Base-by-base conservation (phyloP, 768 basidiomycete species). In the Tulasnella sp. region DNA sequence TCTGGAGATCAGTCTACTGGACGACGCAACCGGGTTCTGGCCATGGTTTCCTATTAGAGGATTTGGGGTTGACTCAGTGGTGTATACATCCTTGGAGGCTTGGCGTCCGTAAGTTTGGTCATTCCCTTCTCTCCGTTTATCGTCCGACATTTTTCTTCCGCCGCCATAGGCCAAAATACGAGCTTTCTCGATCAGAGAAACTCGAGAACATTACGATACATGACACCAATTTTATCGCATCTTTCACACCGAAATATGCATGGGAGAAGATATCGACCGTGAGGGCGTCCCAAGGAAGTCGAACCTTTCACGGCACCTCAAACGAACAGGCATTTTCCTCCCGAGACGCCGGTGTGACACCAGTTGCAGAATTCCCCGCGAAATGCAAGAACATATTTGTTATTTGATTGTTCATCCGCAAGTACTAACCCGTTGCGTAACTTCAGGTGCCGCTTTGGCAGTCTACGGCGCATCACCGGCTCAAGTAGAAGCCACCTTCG, bases 231-330 rank as follows among this genome's bases (percentile, higher is more conserved):
- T 75, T 75, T 44, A 12, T 40, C 34, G 22, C 46, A 12, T 14
- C 40, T 2, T 75, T 42, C 22, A 20, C 14, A 37, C 46, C 74
- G 41, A 6, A 9, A 16, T 44, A 31, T 31, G 74, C 41, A 48
- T 75, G 74, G 74, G 22, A 37, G 14, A 48, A 28, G 74, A n/a
- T 14, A 34, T 75, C 74, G 24, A 0, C 31, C 11, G 4, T 75
- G 3, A 22, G 20, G 16, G 34, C 40, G 16, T 69, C 64, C 0
- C 11, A 28, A 18, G 74, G 74, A 42, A 28, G 24, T 48, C 41
- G 46, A 75, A 75, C 74, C 41, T 75, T 75, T 28, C 74, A 75
- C 16, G 24, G n/a, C 12, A 75, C 74, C 22, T 75, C 74, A 5
- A 42, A 42, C 22, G 41, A 42, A 28, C 74, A 12, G 4, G 64